These are phyloP conservation scores for Hyaloscypha bicolor DNA, from an alignment of 495 filamentous ascomycete genomes.

Conservation along the genomic window DNA sequence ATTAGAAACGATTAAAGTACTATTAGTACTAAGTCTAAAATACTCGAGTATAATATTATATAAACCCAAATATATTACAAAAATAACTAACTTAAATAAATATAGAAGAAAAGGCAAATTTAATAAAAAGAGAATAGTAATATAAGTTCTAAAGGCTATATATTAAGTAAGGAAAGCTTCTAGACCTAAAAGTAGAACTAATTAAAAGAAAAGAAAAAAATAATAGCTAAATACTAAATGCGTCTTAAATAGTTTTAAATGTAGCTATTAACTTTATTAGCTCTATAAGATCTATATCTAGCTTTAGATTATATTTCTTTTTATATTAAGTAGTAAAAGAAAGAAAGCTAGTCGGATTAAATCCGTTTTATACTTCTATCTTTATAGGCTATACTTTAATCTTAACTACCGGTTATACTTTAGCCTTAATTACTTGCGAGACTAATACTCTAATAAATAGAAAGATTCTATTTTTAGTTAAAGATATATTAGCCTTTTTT, in stretches of 20 bases:
- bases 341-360: constrained; percentile 28
- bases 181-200: constrained; percentile 14
- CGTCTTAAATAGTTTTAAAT: constrained; percentile 28
- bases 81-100: constrained; percentile 19
- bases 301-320: constrained; percentile 30
- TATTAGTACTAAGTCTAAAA: constrained; percentile 13
- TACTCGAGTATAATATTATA: constrained; percentile 12
- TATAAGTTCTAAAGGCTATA: constrained; percentile 17
- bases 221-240: constrained; percentile 23
- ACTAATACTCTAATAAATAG: constrained; percentile 25
- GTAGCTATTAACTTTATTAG: not conserved
- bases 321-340: constrained; percentile 29
- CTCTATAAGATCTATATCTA: constrained; percentile 23
- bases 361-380: constrained; percentile 25
- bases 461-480: constrained; percentile 25
- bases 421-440: constrained; percentile 21
- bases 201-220: constrained; percentile 10
- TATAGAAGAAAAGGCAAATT: constrained; percentile 24
- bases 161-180: constrained; percentile 23
- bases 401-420: constrained; percentile 13
- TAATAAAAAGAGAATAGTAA: constrained; percentile 25
- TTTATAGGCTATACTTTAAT: constrained; percentile 15
- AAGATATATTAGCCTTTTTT: constrained; percentile 18
- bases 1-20: no score
- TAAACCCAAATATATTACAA: constrained; percentile 12